These are phyloP conservation scores for Domatiomyces catenatus DNA, from an alignment of 2,329 filamentous ascomycete species.

Conservation along the genomic window DNA sequence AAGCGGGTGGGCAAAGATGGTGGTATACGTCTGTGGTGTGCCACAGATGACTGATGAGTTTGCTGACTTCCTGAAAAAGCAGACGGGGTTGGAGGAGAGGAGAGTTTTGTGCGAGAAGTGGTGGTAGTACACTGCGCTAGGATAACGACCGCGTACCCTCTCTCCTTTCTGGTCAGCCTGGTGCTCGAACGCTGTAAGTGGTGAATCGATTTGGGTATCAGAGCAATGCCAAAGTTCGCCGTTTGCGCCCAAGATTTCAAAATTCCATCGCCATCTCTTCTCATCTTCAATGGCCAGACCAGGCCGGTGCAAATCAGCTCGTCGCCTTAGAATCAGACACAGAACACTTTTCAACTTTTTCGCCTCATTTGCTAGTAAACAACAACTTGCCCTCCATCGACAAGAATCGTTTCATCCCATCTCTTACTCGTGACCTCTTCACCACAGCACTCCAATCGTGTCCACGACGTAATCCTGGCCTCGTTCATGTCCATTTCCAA, in stretches of 20 bases:
- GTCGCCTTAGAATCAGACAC: no score
- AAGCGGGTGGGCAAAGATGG: conserved; percentile 26
- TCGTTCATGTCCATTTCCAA: conserved; percentile 91
- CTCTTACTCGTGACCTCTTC: conserved; percentile 25
- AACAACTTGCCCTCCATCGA: conserved; percentile 42
- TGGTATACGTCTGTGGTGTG: conserved; percentile 55
- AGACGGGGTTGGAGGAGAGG: conserved; percentile 31
- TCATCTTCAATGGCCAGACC: background rate
- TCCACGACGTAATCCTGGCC: conserved; percentile 80
- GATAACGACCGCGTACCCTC: background rate
- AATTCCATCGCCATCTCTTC: background rate
- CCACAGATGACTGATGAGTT: conserved; percentile 55
- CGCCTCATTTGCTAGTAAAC: conserved; percentile 7
- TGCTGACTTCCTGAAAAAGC: conserved; percentile 27
- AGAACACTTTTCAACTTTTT: background rate
- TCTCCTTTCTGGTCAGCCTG: background rate
- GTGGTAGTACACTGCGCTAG: conserved; percentile 33
- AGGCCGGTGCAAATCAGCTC: background rate
- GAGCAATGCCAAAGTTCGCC: background rate
- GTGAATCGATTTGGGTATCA: background rate
- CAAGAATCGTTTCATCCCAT: conserved; percentile 46
- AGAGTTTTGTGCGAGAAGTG: conserved; percentile 47
- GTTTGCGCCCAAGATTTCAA: background rate
- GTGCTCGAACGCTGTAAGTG: background rate
- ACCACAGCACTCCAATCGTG: conserved; percentile 59